Evolutionary conservation across 2,329 filamentous ascomycete genomes (phyloP), one percentile per base, ranked within the genome.

Genomic region (Fonsecaea nubica): DNA sequence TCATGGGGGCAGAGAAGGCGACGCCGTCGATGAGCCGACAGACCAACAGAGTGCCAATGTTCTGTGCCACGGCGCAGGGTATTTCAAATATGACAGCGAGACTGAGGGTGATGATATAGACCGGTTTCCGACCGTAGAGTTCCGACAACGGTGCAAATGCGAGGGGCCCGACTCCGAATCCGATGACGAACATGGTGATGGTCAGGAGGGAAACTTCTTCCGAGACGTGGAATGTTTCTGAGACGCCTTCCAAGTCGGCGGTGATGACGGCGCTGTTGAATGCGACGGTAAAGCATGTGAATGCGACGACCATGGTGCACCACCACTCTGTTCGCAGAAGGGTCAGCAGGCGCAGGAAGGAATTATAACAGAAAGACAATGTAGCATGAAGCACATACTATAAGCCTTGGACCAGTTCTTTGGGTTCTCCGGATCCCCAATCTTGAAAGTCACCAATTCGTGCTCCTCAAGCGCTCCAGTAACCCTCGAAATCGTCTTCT

Each of bases 1-100:
- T 94, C 90, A 96, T 94, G 1, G 92, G 92, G 0, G 92, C 92
- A 10, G 90, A 93, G 76, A 94, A 94, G 5, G 90, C 90, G 63
- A 95, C 92, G 54, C 92, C 92, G 69, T 92, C 92, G 66, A 96
- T 91, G 54, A 88, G 82, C 68, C 92, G 87, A 75, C 89, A 92
- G 32, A 92, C 88, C 5, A 96, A 82, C 7, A 96, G 84, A 0
- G 92, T 95, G 25, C 79, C 85, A 35, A 93, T 91, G 71, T 94
- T 95, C 72, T 89, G 82, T 3, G 92, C 83, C 0, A 94, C 86
- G 1, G 92, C 92, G 69, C 90, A 92, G 1, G 92, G 92, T 66
- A 96, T 91, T 70, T 92, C 85, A 78, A 95, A 95, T 57, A 95
- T 78, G 33, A 93, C 87, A 1, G 92, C 91, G 0, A 92, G 3